Percentiles rank a stretch among this genome's conserved stretches.
Evolutionary conservation across 2,329 filamentous ascomycete species (phyloP).

Genomic region (Cercospora canescens): DNA sequence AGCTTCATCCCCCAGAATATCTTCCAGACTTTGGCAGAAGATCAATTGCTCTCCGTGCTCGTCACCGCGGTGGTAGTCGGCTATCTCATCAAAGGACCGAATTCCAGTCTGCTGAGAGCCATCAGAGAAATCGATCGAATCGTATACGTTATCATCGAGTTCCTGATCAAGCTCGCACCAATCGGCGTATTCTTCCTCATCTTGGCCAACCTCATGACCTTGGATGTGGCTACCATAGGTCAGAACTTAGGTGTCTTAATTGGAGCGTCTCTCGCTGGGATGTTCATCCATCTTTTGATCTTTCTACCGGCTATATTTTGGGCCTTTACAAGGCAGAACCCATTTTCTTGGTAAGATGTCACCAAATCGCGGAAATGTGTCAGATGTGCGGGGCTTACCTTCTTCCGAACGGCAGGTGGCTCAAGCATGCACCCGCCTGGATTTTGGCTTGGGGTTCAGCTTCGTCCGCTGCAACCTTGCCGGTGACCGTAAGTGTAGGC

Average conservation of each 20-base stretch:
- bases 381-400: background rate
- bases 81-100: conserved; percentile 45
- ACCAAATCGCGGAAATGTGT: background rate
- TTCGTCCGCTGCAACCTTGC: conserved; percentile 54
- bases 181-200: conserved; percentile 58
- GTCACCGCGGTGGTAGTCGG: conserved; percentile 50
- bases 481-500: conserved; percentile 42
- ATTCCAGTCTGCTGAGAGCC: conserved; percentile 44
- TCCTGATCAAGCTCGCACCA: conserved; percentile 52
- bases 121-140: conserved; percentile 52
- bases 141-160: conserved; percentile 49
- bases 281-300: conserved; percentile 51
- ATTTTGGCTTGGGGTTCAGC: conserved; percentile 57
- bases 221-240: conserved; percentile 51
- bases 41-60: conserved; percentile 51
- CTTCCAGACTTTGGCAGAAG: conserved; percentile 48
- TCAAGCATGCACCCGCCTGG: conserved; percentile 53
- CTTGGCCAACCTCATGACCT: conserved; percentile 52
- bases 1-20: conserved; percentile 54
- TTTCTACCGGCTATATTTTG: conserved; percentile 49
- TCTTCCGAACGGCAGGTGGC: conserved; percentile 37
- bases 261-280: conserved; percentile 48
- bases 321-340: conserved; percentile 46
- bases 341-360: conserved; percentile 37
- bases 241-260: conserved; percentile 54